Evolutionary conservation across 805 yeast genomes (phyloP).

Genomic region (Kazachstania psychrophila): DNA sequence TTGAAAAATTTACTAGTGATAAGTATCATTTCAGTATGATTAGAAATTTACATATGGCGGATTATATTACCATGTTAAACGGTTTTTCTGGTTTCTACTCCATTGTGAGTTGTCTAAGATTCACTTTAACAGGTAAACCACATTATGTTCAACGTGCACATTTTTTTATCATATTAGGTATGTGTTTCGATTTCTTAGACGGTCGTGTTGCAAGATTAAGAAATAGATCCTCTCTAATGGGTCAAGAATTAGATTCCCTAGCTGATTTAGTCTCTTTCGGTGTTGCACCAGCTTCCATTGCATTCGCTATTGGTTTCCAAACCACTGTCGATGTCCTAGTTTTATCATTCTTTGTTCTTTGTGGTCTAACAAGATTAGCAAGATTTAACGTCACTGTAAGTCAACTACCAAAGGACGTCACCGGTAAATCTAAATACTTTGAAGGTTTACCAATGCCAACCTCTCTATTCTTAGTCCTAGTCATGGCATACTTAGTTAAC

Average conservation of each 20-base stretch:
- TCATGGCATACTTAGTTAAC: slow-evolving; percentile 62
- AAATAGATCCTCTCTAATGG: slow-evolving; percentile 85
- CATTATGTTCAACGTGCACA: slow-evolving; percentile 82
- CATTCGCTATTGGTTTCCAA: slow-evolving; percentile 83
- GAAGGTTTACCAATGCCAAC: slow-evolving; percentile 97
- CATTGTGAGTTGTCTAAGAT: slow-evolving; percentile 76
- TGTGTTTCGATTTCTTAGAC: slow-evolving; percentile 92
- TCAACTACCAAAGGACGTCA: slow-evolving; percentile 78
- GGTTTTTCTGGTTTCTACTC: slow-evolving; percentile 93
- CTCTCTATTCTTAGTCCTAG: slow-evolving; percentile 59
- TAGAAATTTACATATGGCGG: slow-evolving; percentile 87
- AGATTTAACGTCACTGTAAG: slow-evolving; percentile 92
- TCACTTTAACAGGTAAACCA: slow-evolving; percentile 56
- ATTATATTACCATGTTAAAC: slow-evolving; percentile 86
- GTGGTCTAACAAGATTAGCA: slow-evolving; percentile 90
- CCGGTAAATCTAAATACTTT: slow-evolving; percentile 83
- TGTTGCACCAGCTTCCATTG: slow-evolving; percentile 90
- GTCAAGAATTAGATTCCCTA: slow-evolving; percentile 93
- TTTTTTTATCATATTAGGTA: slow-evolving; percentile 79
- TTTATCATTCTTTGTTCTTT: slow-evolving; percentile 75
- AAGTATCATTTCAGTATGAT: slow-evolving; percentile 78
- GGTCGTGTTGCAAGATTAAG: slow-evolving; percentile 95
- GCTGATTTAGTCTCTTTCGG: slow-evolving; percentile 94
- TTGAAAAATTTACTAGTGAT: slow-evolving; percentile 72
- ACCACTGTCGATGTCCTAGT: slow-evolving; percentile 71